Evolutionary conservation across 2,329 filamentous ascomycete genomes (phyloP), one percentile per base, ranked within the genome.

Genomic region (Parascedosporium putredinis): DNA sequence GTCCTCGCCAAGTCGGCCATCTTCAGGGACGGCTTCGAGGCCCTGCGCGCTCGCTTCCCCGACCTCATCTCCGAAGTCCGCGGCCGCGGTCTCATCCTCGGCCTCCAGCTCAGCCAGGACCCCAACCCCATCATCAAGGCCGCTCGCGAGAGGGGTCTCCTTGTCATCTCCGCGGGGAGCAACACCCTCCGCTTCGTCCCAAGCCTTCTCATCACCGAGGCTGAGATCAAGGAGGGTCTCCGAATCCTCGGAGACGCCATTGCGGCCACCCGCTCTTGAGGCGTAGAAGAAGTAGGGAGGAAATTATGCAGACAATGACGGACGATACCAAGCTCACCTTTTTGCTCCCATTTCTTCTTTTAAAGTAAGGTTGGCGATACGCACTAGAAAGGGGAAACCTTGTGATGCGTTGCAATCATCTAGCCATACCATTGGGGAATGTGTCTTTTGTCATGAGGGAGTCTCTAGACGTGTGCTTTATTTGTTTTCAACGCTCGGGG

Each of bases 171-270:
- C 1, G 91, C 88, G 24, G 93, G 93, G 1, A 89, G 83, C 25
- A 95, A 97, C 62, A 96, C 90, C 7, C 68, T 98, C 57, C 76
- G 93, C 45, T 95, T 98, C 59, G 89, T 97, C 51, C 93, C 93
- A 27, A 86, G 88, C 53, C 69, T 98, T 60, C 81, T 83, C 5
- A 86, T 98, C 51, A 84, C 79, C 1, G 81, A 88, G 57, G 78
- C 77, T 23, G 86, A 96, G 74, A 93, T 97, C 56, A 73, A 82
- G 56, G 74, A 84, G 55, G 89, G 88, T 0, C 69, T 96, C 64
- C 69, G 71, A 38, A 89, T 95, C 49, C 63, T 97, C 53, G 84
- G 83, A 56, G 76, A 87, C 57, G 78, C 79, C 4, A 80, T 84
- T 53, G 61, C 60, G 23, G 67, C 68, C 34, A 73, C 70, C 40